A percentile compares a stretch with the other conserved stretches of the same genome.
Evolutionary conservation across 1,139 yeast species (phyloP).

Genomic region (Diutina neorugosa): DNA sequence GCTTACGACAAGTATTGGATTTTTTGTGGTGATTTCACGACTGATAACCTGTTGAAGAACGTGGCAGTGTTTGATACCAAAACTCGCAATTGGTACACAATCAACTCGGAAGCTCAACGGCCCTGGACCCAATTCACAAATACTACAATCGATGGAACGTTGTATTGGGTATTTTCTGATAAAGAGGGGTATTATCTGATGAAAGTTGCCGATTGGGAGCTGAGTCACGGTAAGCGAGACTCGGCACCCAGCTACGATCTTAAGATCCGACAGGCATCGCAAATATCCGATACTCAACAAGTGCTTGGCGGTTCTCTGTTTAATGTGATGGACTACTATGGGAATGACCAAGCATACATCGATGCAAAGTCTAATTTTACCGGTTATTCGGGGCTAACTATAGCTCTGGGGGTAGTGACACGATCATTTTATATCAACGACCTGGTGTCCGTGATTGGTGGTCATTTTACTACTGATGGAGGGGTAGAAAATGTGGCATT

Average conservation of each 20-base stretch:
- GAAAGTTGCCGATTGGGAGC: constrained; percentile 23
- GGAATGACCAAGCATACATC: constrained; percentile 21
- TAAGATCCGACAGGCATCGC: background rate
- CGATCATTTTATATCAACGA: constrained; percentile 33
- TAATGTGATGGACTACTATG: constrained; percentile 23
- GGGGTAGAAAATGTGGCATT: constrained; percentile 7
- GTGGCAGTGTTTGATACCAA: background rate
- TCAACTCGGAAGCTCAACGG: background rate
- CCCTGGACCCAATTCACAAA: constrained; percentile 21
- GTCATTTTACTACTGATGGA: constrained; percentile 17
- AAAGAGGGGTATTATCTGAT: constrained; percentile 13
- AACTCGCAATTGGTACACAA: background rate
- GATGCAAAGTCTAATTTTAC: constrained; percentile 11
- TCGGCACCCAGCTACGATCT: constrained; percentile 9
- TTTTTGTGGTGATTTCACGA: constrained; percentile 23
- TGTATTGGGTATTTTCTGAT: constrained; percentile 27
- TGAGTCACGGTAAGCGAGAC: constrained; percentile 22
- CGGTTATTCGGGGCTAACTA: constrained; percentile 12
- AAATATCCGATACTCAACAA: constrained; percentile 12
- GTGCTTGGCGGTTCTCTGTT: constrained; percentile 29
- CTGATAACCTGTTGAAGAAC: background rate
- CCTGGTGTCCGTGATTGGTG: constrained; percentile 41
- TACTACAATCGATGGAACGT: constrained; percentile 21
- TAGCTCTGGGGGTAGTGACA: constrained; percentile 28
- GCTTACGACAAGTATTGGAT: background rate